Percentiles rank a stretch among this genome's conserved stretches.
Conservation (phyloP, 345 rosid genomes). For the Linum trigynum region DNA sequence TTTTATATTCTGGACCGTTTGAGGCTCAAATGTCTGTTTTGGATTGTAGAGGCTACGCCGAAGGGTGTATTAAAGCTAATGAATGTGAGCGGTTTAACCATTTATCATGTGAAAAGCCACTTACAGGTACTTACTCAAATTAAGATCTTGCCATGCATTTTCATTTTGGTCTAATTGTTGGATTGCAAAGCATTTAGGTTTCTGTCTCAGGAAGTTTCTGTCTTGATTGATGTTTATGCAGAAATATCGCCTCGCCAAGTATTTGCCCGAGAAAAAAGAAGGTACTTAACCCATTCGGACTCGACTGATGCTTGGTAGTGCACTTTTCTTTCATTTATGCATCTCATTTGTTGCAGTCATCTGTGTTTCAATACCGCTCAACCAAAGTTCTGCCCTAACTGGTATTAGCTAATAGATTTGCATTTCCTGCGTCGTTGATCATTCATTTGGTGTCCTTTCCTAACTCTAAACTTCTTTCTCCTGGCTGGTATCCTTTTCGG, state of each 20-base stretch:
- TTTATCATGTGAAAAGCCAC: slow-evolving; percentile 93
- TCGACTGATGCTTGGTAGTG: background rate
- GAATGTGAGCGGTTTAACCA: slow-evolving; percentile 85
- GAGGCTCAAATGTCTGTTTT: slow-evolving; percentile 13
- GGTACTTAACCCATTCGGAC: slow-evolving; percentile 33
- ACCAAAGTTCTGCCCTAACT: too few species aligned
- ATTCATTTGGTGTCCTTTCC: too few species aligned
- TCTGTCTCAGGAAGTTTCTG: slow-evolving; percentile 3
- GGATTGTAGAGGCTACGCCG: slow-evolving; percentile 78
- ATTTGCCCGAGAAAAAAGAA: slow-evolving; percentile 82
- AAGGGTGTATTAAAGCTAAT: slow-evolving; percentile 82
- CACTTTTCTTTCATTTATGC: too few species aligned
- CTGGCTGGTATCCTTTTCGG: too few species aligned
- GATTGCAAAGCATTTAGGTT: slow-evolving; percentile 1
- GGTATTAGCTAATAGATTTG: too few species aligned
- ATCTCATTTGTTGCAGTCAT: too few species aligned
- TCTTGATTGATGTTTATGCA: slow-evolving; percentile 27
- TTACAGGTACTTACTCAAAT: slow-evolving; percentile 49
- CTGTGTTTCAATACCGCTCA: too few species aligned
- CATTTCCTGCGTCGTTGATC: too few species aligned
- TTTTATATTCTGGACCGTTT: background rate
- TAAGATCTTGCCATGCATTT: background rate
- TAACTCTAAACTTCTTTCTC: too few species aligned
- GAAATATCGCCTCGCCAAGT: slow-evolving; percentile 90
- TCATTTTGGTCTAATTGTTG: background rate